Evolutionary conservation across 331 rosid species (phyloP), one percentile per base, ranked within the genome.

Genomic region (Ulmus americana): DNA sequence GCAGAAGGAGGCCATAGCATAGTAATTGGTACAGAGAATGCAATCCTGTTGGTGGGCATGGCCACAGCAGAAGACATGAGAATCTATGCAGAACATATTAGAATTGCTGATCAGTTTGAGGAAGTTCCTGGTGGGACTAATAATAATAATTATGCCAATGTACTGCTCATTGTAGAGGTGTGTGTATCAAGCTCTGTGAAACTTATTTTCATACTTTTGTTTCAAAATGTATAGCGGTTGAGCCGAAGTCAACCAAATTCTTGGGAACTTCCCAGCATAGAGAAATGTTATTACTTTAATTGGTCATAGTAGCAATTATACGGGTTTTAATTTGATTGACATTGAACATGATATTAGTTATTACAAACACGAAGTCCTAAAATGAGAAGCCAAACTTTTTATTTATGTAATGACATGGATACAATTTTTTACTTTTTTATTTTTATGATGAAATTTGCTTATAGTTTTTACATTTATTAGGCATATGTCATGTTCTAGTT

Each of bases 1-100:
- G 95, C 41, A 97, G 99, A 65, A 84, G 84, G 78, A 90, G 55
- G 71, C 77, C 97, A 90, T 70, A 94, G 99, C 64, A 94, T 94
- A 76, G 83, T 94, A 68, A 82, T 92, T 76, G 97, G 98, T 64
- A 77, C 95, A 1, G 98, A 92, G 82, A 92, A 92, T 78, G 95
- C 97, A 47, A 86, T 92, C 77, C 78, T 87, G 76, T 81, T 92
- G n/a, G n/a, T n/a, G n/a, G n/a, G n/a, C n/a, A n/a, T n/a, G n/a
- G n/a, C n/a, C n/a, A n/a, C n/a, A n/a, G n/a, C n/a, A n/a, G n/a
- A n/a, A n/a, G n/a, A n/a, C n/a, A n/a, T n/a, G n/a, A n/a, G n/a
- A n/a, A n/a, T n/a, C n/a, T n/a, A n/a, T n/a, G n/a, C n/a, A n/a
- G n/a, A n/a, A n/a, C n/a, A n/a, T n/a, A n/a, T n/a, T n/a, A n/a